Evolutionary conservation across 2,329 filamentous ascomycete genomes (phyloP), one percentile per base, ranked within the genome.

Genomic region (Aureobasidium sp.): DNA sequence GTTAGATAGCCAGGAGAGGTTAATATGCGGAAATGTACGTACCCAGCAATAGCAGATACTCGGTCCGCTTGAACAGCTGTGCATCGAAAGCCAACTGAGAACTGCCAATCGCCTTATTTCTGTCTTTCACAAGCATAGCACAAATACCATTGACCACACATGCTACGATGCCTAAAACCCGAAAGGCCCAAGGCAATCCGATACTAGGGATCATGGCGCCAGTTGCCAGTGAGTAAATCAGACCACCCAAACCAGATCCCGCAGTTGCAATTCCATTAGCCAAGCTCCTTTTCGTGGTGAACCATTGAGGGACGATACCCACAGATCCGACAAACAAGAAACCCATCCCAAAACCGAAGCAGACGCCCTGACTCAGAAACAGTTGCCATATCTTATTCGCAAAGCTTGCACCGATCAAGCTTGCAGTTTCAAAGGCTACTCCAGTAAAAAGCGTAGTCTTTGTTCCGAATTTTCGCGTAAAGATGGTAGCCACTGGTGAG

Each of bases 291-390:
- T 80, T 81, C 36, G 83, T 85, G 10, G 79, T 82, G 69, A 92
- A 92, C 88, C 88, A 92, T 71, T 92, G 88, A 1, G 88, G 83
- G 0, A 88, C 79, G 12, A 91, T 82, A 37, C 83, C 83, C 3
- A 88, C 86, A 5, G 80, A 84, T 0, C 84, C 83, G 0, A 88
- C 87, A 70, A 92, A 93, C 10, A 87, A 77, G 63, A 92, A 87
- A 0, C 89, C 89, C 81, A 93, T 87, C 3, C 89, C 89, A 26
- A 87, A 72, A n/a, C 90, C 90, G 65, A 93, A 92, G 60, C 85
- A 83, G 2, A 92, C 70, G 5, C 90, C 90, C 70, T 93, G 90
- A 6, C 81, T 83, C 0, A 93, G 80, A 63, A 92, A 86, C 0
- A 94, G 79, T 39, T 93, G 89, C 87, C 88, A 92, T 63, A 90